A percentile compares a stretch with the other conserved stretches of the same genome.
phyloP scores from a whole-genome alignment of 768 basidiomycete species.

The Suillus plorans region DNA sequence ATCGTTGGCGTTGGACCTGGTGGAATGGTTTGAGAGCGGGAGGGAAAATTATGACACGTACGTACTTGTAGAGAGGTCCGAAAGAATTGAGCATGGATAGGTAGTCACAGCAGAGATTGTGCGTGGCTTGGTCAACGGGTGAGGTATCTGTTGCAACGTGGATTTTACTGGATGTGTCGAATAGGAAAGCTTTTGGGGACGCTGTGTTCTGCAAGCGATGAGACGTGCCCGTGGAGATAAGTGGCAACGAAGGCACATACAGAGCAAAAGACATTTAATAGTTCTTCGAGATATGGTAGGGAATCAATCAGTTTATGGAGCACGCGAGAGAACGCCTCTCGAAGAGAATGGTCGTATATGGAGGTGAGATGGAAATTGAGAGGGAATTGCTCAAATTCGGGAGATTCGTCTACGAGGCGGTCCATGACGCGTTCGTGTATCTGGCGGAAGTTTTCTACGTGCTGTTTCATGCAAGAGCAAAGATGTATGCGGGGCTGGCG shows the following conservation, averaged over 20 bases:
- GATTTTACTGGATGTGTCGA: conserved; percentile 80
- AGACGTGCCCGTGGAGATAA: background rate
- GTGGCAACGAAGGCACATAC: conserved; percentile 38
- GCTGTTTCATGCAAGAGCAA: conserved; percentile 2
- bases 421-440: conserved; percentile 87
- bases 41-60: background rate
- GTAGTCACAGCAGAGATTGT: conserved; percentile 90
- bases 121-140: conserved; percentile 85
- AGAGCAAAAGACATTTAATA: conserved; percentile 83
- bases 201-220: conserved; percentile 68
- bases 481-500: conserved; percentile 17
- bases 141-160: conserved; percentile 95
- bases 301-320: conserved; percentile 86
- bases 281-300: conserved; percentile 80
- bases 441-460: conserved; percentile 83
- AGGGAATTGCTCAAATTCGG: conserved; percentile 76
- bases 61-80: conserved; percentile 61
- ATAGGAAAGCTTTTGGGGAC: conserved; percentile 91
- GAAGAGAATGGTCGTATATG: conserved; percentile 88
- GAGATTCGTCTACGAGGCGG: conserved; percentile 70
- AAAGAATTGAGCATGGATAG: conserved; percentile 85
- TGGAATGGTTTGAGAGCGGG: background rate
- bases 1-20: background rate
- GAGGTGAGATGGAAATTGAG: conserved; percentile 91
- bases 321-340: conserved; percentile 90